Evolutionary conservation across 2,329 filamentous ascomycete genomes (phyloP).

Genomic region (Paecilomyces dactylethromorphus): DNA sequence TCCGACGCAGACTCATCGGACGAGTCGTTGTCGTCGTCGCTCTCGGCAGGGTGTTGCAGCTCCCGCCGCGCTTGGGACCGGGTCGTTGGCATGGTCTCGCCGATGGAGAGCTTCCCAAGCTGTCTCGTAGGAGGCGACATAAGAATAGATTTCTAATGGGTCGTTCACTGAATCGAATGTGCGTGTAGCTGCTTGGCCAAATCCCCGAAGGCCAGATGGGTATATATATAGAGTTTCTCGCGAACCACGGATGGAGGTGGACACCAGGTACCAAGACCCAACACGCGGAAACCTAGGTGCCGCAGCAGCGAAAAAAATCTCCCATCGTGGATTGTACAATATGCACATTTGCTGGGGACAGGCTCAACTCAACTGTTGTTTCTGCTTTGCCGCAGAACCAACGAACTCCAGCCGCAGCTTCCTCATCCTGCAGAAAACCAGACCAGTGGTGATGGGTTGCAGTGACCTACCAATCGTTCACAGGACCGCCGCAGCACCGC

Average conservation of each 20-base stretch:
- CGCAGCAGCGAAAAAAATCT: neutral
- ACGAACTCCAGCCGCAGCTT: neutral
- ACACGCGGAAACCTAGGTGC: neutral
- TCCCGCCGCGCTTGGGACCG: slow-evolving; percentile 19
- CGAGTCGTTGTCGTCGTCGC: slow-evolving; percentile 3
- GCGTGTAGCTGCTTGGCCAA: slow-evolving; percentile 1
- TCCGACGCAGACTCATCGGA: slow-evolving; percentile 3
- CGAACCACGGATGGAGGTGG: slow-evolving; percentile 24
- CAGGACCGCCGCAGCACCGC: neutral
- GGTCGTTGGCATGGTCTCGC: slow-evolving; percentile 24
- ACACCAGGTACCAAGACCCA: neutral
- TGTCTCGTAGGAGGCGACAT: slow-evolving; percentile 36
- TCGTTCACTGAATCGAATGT: neutral
- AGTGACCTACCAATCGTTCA: neutral
- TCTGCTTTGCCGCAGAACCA: neutral
- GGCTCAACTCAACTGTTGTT: neutral
- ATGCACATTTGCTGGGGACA: neutral
- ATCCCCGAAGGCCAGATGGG: slow-evolving; percentile 6
- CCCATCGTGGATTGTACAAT: neutral
- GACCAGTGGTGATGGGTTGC: neutral
- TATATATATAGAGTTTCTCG: slow-evolving; percentile 23
- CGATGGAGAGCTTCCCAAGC: slow-evolving; percentile 33
- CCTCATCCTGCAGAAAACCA: neutral
- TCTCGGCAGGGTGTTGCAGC: slow-evolving; percentile 5
- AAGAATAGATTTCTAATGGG: slow-evolving; percentile 10